Conservation (phyloP, 1,284 basidiomycete species). For the Rugosomyces carneus region DNA sequence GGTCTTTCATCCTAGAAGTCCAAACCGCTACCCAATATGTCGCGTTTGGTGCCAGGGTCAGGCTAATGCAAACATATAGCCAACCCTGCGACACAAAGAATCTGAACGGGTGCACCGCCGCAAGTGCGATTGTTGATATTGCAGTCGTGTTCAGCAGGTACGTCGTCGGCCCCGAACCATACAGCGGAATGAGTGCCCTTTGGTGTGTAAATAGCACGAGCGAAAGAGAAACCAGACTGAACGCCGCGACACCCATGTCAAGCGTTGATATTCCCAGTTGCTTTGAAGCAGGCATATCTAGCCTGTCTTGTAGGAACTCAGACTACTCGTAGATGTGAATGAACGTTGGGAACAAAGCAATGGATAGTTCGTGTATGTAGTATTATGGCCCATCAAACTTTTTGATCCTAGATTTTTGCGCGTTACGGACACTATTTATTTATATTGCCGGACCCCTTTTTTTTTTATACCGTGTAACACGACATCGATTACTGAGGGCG, state of each 20-base stretch:
- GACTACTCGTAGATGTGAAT: background rate
- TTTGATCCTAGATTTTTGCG: background rate
- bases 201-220: conserved; percentile 48
- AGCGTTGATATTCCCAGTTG: background rate
- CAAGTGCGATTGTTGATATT: conserved; percentile 29
- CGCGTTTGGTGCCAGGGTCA: conserved; percentile 53
- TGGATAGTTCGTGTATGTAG: background rate
- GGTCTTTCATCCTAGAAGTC: conserved; percentile 45
- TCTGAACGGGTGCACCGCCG: conserved; percentile 26
- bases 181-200: conserved; percentile 51
- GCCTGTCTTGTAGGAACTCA: background rate
- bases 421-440: too few relatives aligned
- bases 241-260: conserved; percentile 6
- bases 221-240: conserved; percentile 33
- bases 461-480: too few relatives aligned
- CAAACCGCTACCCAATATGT: conserved; percentile 58
- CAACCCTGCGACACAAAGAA: conserved; percentile 23
- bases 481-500: too few relatives aligned
- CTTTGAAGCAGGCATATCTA: background rate
- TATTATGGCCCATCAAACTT: too few relatives aligned
- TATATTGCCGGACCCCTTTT: too few relatives aligned
- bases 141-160: conserved; percentile 41
- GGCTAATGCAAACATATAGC: conserved; percentile 36
- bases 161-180: conserved; percentile 46
- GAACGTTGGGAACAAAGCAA: background rate